Percentiles rank a stretch among this genome's conserved stretches.
These are phyloP conservation scores for Cicer judaicum DNA, from an alignment of 306 rosid species.

Conservation along the genomic window DNA sequence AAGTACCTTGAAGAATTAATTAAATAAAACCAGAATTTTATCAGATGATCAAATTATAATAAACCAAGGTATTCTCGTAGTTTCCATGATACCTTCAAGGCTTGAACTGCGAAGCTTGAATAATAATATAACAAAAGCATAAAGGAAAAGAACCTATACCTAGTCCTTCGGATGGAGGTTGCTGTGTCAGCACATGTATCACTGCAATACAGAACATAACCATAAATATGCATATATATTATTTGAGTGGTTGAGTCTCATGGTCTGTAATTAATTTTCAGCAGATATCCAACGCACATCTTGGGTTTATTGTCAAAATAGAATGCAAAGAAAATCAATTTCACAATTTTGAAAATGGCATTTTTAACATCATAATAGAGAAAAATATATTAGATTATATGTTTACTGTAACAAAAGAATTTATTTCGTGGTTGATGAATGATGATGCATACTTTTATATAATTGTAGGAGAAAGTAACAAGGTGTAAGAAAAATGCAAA, in stretches of 20 bases:
- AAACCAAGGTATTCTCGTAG: slow-evolving; percentile 19
- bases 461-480: slow-evolving; percentile 28
- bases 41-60: slow-evolving; percentile 35
- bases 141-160: slow-evolving; percentile 57
- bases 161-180: slow-evolving; percentile 71
- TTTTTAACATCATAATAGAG: neutral
- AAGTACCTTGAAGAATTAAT: slow-evolving; percentile 56
- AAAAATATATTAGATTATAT: slow-evolving; percentile 5
- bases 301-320: slow-evolving; percentile 18
- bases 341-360: slow-evolving; percentile 16
- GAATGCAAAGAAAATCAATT: slow-evolving; percentile 28
- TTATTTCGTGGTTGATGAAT: neutral
- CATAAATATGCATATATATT: slow-evolving; percentile 16
- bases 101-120: slow-evolving; percentile 8
- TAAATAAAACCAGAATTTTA: slow-evolving; percentile 35
- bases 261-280: slow-evolving; percentile 19
- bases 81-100: slow-evolving; percentile 7
- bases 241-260: slow-evolving; percentile 32
- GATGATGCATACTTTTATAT: slow-evolving; percentile 19
- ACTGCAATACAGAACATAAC: slow-evolving; percentile 56
- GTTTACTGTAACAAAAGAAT: slow-evolving; percentile 6
- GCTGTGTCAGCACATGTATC: slow-evolving; percentile 75
- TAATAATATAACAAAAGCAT: slow-evolving; percentile 19
- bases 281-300: slow-evolving; percentile 19
- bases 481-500: neutral